Evolutionary conservation across 805 yeast genomes (phyloP).

Genomic region (Grigorovia humatica): DNA sequence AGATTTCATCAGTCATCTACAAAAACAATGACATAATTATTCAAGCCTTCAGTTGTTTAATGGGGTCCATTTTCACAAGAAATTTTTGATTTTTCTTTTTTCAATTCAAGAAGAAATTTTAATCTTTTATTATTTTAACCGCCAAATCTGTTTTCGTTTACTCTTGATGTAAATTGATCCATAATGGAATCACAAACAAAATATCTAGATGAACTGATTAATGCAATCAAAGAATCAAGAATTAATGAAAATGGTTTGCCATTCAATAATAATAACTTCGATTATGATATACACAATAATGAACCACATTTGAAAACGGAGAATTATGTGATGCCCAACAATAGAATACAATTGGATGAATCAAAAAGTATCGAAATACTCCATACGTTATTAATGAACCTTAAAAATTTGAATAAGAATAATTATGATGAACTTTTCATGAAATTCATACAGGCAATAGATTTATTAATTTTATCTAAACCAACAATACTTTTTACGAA

Average conservation of each 20-base stretch:
- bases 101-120: neutral
- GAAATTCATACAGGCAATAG: conserved; percentile 22
- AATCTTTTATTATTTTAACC: neutral
- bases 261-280: neutral
- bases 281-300: neutral
- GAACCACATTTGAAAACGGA: neutral
- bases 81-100: no score
- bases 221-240: conserved; percentile 17
- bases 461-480: conserved; percentile 14
- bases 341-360: conserved; percentile 2
- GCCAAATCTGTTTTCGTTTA: neutral
- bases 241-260: neutral
- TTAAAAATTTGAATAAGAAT: conserved; percentile 8
- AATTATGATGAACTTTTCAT: conserved; percentile 15
- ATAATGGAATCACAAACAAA: conserved; percentile 22
- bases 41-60: no score
- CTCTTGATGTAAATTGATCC: neutral
- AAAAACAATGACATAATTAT: no score
- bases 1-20: no score
- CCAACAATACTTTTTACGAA: conserved; percentile 12
- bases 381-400: conserved; percentile 12
- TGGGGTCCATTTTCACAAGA: no score
- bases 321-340: neutral
- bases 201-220: conserved; percentile 23
- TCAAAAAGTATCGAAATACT: conserved; percentile 16